Base-by-base conservation (phyloP, 1,139 yeast species). In the Candida smagusa region DNA sequence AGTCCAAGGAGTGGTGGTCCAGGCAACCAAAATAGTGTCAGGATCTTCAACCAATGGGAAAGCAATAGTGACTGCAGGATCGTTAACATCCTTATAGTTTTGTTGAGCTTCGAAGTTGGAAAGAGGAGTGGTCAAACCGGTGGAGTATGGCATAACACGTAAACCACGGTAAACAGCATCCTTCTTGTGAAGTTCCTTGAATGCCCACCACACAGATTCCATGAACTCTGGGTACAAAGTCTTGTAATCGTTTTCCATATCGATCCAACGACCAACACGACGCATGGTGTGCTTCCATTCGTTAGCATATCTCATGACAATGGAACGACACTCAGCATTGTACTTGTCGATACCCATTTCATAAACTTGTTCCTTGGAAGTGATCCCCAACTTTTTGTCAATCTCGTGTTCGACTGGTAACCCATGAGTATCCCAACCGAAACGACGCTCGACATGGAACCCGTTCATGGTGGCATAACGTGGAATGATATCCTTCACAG, bases 1-100 rank as follows among this genome's bases (percentile, higher is more conserved):
- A 36, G 99, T 94, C 99, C 99, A 92, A 37, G 99, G 99, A 28
- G 99, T 92, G 46, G 99, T 92, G 32, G 99, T 92, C 99, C 99
- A 92, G 12, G 97, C 98, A 34, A 92, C 90, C 50, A 92, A 72
- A 49, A 76, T 71, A 40, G 96, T 87, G 54, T 84, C 79, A 47
- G 85, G 87, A 54, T 90, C 95, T 46, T 79, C 86, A 21, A 77
- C 68, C 41, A 88, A 71, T 46, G 89, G 89, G 74, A 92, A 94
- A 21, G 89, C 95, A 50, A 94, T 68, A 45, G 97, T 89, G 38
- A 94, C 89, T 7, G 97, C 96, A 13, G 99, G 99, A 61, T 92
- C 99, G 46, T 82, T 78, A 36, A 92, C 98, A 45, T 92, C 97
- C 72, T 92, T 94, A 74, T 92, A 92, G 61, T 92, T 92, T 62